Percentiles rank a stretch among this genome's conserved stretches.
phyloP scores from a whole-genome alignment of 1,139 yeast species.

The Diutina mesorugosa region DNA sequence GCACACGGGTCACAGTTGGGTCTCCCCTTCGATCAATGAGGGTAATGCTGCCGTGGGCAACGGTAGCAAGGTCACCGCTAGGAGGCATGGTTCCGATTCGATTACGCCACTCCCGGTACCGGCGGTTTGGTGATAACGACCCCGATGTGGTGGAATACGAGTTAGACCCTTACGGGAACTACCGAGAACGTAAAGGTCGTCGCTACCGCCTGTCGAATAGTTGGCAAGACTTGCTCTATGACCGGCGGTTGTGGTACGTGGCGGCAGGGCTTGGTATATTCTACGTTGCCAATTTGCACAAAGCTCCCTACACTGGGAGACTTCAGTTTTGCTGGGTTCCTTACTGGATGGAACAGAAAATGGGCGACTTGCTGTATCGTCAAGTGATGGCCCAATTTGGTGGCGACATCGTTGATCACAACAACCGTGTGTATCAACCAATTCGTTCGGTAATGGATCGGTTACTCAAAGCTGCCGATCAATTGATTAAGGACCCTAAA shows the following conservation, averaged over 20 bases:
- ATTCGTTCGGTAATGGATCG: slow-evolving; percentile 51
- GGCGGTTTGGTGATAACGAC: background rate
- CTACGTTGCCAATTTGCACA: slow-evolving; percentile 53
- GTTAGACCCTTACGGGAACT: background rate
- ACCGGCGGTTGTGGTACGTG: slow-evolving; percentile 3
- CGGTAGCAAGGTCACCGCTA: background rate
- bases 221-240: slow-evolving; percentile 3
- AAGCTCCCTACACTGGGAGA: slow-evolving; percentile 77
- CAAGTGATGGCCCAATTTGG: slow-evolving; percentile 42
- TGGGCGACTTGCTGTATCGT: slow-evolving; percentile 61
- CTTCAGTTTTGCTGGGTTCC: slow-evolving; percentile 65
- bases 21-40: background rate
- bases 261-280: slow-evolving; percentile 18
- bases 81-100: background rate
- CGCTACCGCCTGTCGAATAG: background rate
- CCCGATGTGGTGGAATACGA: background rate
- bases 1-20: background rate
- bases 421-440: slow-evolving; percentile 40
- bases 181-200: background rate
- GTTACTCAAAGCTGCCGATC: slow-evolving; percentile 45
- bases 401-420: slow-evolving; percentile 32
- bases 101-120: background rate
- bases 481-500: slow-evolving; percentile 15
- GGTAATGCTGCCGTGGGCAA: background rate
- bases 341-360: slow-evolving; percentile 43